phyloP scores from a whole-genome alignment of 208 protist species.

The Kentomonas sorsogonicus region DNA sequence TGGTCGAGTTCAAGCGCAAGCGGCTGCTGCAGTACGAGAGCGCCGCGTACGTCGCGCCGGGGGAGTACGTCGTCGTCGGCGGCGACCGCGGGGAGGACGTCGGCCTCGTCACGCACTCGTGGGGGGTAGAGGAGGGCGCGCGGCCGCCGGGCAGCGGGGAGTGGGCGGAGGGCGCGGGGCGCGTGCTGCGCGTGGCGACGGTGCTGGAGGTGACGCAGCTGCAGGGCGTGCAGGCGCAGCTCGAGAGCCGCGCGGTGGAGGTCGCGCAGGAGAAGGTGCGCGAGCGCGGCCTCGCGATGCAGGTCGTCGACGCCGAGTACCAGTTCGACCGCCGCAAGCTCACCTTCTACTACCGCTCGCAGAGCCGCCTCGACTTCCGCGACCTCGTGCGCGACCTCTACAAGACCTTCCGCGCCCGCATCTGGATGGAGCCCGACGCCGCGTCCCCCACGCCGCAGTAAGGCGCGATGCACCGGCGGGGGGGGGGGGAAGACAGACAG shows the following conservation, averaged over 20 bases:
- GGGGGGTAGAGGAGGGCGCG: constrained; percentile 11
- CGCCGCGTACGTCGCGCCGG: constrained; percentile 62
- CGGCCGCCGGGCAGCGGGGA: constrained; percentile 21
- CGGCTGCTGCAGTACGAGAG: constrained; percentile 81
- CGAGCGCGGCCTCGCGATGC: constrained; percentile 80
- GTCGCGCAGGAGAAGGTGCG: constrained; percentile 82
- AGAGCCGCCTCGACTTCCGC: constrained; percentile 85
- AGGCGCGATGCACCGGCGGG: too few species aligned
- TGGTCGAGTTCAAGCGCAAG: constrained; percentile 88
- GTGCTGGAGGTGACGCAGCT: constrained; percentile 79
- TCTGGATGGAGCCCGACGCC: constrained; percentile 88
- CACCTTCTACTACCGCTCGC: constrained; percentile 88
- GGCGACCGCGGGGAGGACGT: constrained; percentile 91
- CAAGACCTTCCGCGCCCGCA: constrained; percentile 86
- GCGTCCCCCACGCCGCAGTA: too few species aligned
- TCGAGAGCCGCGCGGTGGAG: constrained; percentile 79
- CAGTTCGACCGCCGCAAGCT: constrained; percentile 91
- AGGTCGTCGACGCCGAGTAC: constrained; percentile 90
- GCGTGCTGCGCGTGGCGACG: constrained; percentile 75
- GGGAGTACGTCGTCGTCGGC: constrained; percentile 87
- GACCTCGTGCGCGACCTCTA: constrained; percentile 86
- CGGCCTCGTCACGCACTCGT: constrained; percentile 80
- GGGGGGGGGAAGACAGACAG: too few species aligned
- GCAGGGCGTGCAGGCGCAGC: constrained; percentile 82
- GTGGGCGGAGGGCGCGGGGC: constrained; percentile 59